A percentile compares a stretch with the other conserved stretches of the same genome.
phyloP scores from a whole-genome alignment of 78 protist species.

The Chrysochromulina tobinii region DNA sequence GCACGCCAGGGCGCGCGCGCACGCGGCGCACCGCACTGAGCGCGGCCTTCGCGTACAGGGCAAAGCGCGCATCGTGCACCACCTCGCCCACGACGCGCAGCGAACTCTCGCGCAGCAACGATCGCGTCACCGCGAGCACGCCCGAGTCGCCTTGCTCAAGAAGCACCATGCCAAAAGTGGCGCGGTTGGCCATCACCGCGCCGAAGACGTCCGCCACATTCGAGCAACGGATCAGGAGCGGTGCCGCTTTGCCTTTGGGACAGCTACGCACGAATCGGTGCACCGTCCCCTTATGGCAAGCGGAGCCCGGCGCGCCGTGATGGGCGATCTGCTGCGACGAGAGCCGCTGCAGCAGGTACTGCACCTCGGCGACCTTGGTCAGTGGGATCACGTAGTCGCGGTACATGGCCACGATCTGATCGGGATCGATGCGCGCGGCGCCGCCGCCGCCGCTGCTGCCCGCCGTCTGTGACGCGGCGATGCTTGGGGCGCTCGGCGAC shows the following conservation, averaged over 20 bases:
- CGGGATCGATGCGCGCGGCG: constrained; percentile 10
- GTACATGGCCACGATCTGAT: constrained; percentile 36
- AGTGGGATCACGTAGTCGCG: constrained; percentile 46
- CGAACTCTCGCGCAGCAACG: too few species aligned
- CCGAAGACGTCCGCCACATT: background rate
- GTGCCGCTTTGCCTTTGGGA: too few species aligned
- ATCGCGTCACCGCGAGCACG: too few species aligned
- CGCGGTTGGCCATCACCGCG: background rate
- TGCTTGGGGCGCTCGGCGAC: background rate
- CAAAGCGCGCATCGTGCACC: too few species aligned
- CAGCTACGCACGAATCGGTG: too few species aligned
- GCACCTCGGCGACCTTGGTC: constrained; percentile 51
- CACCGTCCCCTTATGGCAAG: too few species aligned
- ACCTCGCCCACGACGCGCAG: too few species aligned
- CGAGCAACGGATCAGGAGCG: too few species aligned
- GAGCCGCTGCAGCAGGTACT: constrained; percentile 41
- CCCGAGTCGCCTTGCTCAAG: background rate
- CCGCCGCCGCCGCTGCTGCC: background rate
- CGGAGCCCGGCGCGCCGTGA: background rate
- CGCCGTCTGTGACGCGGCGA: background rate
- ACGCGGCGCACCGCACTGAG: too few species aligned
- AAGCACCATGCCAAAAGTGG: background rate
- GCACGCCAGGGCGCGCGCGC: too few species aligned
- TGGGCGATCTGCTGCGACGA: background rate
- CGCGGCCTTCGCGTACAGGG: too few species aligned